These are phyloP conservation scores for Bacterosira constricta DNA, from an alignment of 108 stramenopile species.

Conservation along the genomic window DNA sequence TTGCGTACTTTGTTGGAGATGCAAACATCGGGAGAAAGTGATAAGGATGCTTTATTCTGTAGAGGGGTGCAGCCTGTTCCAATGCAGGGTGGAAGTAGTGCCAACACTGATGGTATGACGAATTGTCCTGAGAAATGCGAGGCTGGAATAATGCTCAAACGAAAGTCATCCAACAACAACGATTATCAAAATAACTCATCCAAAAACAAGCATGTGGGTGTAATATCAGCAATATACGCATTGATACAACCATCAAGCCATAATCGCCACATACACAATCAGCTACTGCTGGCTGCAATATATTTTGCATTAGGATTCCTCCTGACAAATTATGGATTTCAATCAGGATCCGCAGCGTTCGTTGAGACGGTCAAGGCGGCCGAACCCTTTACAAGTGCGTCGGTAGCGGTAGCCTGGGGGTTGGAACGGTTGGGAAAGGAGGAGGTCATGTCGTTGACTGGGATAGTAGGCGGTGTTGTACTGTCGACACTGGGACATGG, in stretches of 20 bases:
- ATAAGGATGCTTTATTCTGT: not conserved
- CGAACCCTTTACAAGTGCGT: slow-evolving; percentile 80
- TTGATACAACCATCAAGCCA: slow-evolving; percentile 3
- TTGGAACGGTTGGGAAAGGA: slow-evolving; percentile 57
- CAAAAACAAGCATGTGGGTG: not conserved
- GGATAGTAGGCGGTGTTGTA: slow-evolving; percentile 72
- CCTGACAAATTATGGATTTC: slow-evolving; percentile 71
- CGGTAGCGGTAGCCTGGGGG: slow-evolving; percentile 67
- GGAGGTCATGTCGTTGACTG: slow-evolving; percentile 57
- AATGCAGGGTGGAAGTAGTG: slow-evolving; percentile 13
- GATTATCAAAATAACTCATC: not conserved
- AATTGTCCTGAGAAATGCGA: slow-evolving; percentile 16
- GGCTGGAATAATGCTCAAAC: slow-evolving; percentile 1
- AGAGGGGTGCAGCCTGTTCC: slow-evolving; percentile 36
- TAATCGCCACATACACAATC: not conserved
- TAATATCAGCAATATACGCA: slow-evolving; percentile 16
- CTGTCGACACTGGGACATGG: slow-evolving; percentile 65
- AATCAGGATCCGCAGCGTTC: slow-evolving; percentile 64
- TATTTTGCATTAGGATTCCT: slow-evolving; percentile 77
- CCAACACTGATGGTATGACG: not conserved
- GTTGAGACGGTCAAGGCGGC: slow-evolving; percentile 91
- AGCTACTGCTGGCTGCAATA: slow-evolving; percentile 51
- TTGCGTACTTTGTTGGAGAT: slow-evolving; percentile 37
- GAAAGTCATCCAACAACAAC: slow-evolving; percentile 13
- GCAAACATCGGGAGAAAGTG: not conserved